A percentile compares a stretch with the other conserved stretches of the same genome.
phyloP scores from a whole-genome alignment of 768 basidiomycete genomes.

The Boletus rufocinnamomeus region DNA sequence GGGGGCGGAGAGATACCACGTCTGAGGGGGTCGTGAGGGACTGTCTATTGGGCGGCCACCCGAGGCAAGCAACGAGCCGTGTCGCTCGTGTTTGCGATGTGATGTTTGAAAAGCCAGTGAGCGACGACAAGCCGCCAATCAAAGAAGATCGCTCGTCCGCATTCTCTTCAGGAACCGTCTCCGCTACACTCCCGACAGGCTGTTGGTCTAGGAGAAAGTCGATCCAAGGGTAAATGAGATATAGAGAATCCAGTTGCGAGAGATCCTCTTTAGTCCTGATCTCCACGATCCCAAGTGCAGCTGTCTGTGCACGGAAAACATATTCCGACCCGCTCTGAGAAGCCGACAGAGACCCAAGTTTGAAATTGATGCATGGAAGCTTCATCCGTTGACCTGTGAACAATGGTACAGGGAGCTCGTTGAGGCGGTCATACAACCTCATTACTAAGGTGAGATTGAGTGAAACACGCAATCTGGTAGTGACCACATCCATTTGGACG shows the following conservation, averaged over 20 bases:
- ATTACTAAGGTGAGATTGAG: neutral
- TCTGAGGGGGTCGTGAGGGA: neutral
- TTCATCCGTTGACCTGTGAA: neutral
- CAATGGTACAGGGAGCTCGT: neutral
- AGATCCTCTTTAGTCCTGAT: neutral
- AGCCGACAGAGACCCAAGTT: neutral
- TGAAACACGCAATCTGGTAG: neutral
- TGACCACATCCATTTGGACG: neutral
- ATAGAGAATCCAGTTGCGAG: neutral
- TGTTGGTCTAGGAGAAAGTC: neutral
- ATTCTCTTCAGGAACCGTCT: neutral
- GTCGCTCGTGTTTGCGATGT: neutral
- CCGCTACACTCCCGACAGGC: neutral
- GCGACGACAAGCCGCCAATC: neutral
- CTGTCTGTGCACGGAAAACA: neutral
- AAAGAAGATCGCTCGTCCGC: neutral
- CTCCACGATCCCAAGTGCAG: neutral
- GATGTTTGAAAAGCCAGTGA: neutral
- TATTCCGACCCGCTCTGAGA: neutral
- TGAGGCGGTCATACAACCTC: neutral
- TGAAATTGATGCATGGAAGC: neutral
- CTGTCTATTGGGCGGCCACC: neutral
- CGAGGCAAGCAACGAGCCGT: neutral
- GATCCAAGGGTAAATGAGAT: neutral
- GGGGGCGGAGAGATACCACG: neutral